These are phyloP conservation scores for Suhomyces maxii DNA, from an alignment of 1,139 yeast genomes.

Conservation along the genomic window DNA sequence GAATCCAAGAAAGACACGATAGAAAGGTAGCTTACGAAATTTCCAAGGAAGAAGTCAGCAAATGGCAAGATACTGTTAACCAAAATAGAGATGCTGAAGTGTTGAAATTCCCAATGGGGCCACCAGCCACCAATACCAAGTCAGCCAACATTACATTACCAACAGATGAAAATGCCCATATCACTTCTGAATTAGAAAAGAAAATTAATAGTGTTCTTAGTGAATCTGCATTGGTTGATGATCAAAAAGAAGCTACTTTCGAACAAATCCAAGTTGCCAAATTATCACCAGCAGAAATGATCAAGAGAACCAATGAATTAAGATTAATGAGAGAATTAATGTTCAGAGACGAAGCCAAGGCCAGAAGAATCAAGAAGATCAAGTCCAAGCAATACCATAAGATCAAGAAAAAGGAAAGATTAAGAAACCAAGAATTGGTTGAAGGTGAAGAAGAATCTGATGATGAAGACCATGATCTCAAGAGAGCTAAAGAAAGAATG, in stretches of 20 bases:
- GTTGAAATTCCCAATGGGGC: slow-evolving; percentile 68
- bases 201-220: slow-evolving; percentile 62
- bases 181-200: slow-evolving; percentile 61
- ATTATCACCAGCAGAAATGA: slow-evolving; percentile 76
- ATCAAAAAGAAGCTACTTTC: slow-evolving; percentile 73
- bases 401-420: slow-evolving; percentile 80
- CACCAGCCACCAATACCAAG: slow-evolving; percentile 45
- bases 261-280: slow-evolving; percentile 87
- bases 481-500: slow-evolving; percentile 91
- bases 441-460: slow-evolving; percentile 59
- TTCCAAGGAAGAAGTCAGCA: slow-evolving; percentile 79
- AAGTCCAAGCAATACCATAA: slow-evolving; percentile 88
- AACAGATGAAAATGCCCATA: slow-evolving; percentile 36
- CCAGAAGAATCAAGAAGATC: slow-evolving; percentile 88
- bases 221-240: slow-evolving; percentile 69
- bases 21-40: slow-evolving; percentile 89
- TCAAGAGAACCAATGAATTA: slow-evolving; percentile 75
- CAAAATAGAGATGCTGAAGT: slow-evolving; percentile 84
- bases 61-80: slow-evolving; percentile 85
- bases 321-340: slow-evolving; percentile 91
- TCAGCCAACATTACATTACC: slow-evolving; percentile 48
- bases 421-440: slow-evolving; percentile 68
- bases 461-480: slow-evolving; percentile 65
- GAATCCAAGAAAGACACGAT: slow-evolving; percentile 83
- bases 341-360: slow-evolving; percentile 92